Evolutionary conservation across 2,329 filamentous ascomycete genomes (phyloP), one percentile per base, ranked within the genome.

Genomic region (Colletotrichum sp.): DNA sequence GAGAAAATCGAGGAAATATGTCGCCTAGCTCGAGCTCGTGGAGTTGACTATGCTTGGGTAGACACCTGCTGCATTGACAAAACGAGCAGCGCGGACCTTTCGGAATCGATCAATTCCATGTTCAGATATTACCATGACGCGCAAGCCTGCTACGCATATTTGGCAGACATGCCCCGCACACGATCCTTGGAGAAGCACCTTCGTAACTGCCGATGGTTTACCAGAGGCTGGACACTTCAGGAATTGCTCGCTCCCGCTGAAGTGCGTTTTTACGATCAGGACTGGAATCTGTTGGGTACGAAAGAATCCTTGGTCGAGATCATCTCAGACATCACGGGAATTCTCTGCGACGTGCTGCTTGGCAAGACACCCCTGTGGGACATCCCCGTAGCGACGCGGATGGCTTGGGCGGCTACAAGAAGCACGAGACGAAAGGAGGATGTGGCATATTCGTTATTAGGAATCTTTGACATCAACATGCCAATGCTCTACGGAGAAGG

Each of bases 191-290:
- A 77, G 9, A 52, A 16, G 16, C 24, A n/a, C 16, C 18, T 68
- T 26, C 65, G n/a, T 4, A 10, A 52, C 5, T 63, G 71, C 59
- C 76, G 81, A 9, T 85, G 84, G 83, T 85, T 85, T 69, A 81
- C 79, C 1, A 78, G 89, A 90, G 83, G 84, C 24, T 90, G 92
- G 80, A 94, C 92, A 0, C 85, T 93, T 77, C 93, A 93, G 81
- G 92, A 95, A 83, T 92, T 94, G 0, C 87, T 95, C 8, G 93
- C 84, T 0, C 83, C 83, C 3, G 21, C 13, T 2, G 30, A 71
- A 1, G 12, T 86, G 1, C 16, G 75, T 0, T 86, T 87, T 71
- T 85, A 81, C 75, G 78, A 82, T 49, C 9, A 18, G 0, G 52
- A 62, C 3, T 86, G 84, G 84, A 24, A 39, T 0, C 65, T 32